These are phyloP conservation scores for Tetradesmus obliquus DNA, from an alignment of 139 green algal genomes.

Conservation along the genomic window DNA sequence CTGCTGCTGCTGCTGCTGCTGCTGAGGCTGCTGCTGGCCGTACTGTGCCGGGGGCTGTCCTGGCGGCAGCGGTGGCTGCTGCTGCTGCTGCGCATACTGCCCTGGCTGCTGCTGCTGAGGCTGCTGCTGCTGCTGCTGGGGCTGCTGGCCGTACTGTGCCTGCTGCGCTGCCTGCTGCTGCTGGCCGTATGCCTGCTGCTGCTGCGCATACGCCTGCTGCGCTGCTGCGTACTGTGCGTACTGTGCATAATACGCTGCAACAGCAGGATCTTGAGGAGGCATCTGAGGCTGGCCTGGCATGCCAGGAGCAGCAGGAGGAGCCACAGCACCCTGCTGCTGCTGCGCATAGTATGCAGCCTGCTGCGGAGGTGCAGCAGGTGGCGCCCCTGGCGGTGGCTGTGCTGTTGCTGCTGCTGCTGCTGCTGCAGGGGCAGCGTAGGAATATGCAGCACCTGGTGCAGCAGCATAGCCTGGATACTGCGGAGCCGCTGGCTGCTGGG, in stretches of 20 bases:
- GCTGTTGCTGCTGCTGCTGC: slow-evolving; percentile 35
- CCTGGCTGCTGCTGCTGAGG: neutral
- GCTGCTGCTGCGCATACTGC: neutral
- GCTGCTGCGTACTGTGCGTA: neutral
- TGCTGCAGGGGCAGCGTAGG: neutral
- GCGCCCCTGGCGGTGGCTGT: neutral
- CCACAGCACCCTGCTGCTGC: neutral
- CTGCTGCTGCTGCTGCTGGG: neutral
- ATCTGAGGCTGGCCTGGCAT: neutral
- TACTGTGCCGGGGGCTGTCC: neutral
- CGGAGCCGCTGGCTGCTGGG: neutral
- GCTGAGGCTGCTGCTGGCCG: neutral
- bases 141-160: neutral
- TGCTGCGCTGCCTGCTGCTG: neutral
- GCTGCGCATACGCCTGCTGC: neutral
- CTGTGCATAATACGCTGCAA: neutral
- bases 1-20: neutral
- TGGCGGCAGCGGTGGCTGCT: neutral
- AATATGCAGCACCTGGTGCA: neutral
- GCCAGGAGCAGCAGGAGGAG: neutral
- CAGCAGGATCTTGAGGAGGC: neutral
- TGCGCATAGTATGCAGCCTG: neutral
- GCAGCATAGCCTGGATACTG: neutral
- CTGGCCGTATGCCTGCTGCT: slow-evolving; percentile 4
- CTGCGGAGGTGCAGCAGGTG: neutral